phyloP scores from a whole-genome alignment of 306 rosid genomes.

The Dalbergia cultrata region DNA sequence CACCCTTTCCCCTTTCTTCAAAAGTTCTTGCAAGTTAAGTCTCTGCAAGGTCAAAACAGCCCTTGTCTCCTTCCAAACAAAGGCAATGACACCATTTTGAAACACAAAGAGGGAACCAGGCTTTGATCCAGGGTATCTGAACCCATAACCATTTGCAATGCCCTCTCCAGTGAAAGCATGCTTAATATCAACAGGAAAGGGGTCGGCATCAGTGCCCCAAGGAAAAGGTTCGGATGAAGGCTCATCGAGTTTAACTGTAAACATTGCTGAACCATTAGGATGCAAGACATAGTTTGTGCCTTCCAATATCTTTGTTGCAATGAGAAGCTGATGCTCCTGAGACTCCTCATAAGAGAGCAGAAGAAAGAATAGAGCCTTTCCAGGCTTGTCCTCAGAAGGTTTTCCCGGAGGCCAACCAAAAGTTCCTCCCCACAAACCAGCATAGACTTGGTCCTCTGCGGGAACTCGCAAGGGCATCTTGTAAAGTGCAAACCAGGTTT shows the following conservation, averaged over 20 bases:
- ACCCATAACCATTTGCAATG: slow-evolving; percentile 90
- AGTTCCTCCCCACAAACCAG: slow-evolving; percentile 93
- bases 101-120: slow-evolving; percentile 81
- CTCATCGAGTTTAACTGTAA: slow-evolving; percentile 67
- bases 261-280: slow-evolving; percentile 94
- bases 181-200: slow-evolving; percentile 54
- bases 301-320: slow-evolving; percentile 87
- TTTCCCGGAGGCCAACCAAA: slow-evolving; percentile 93
- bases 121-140: slow-evolving; percentile 84
- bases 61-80: slow-evolving; percentile 84
- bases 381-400: slow-evolving; percentile 76
- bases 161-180: slow-evolving; percentile 77
- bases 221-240: slow-evolving; percentile 79
- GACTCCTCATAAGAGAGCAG: slow-evolving; percentile 82
- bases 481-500: slow-evolving; percentile 79
- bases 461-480: slow-evolving; percentile 72
- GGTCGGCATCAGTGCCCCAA: slow-evolving; percentile 64
- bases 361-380: slow-evolving; percentile 80
- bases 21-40: slow-evolving; percentile 71
- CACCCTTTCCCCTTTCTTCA: slow-evolving; percentile 78
- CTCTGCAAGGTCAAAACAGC: slow-evolving; percentile 78
- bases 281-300: slow-evolving; percentile 84
- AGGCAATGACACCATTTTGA: slow-evolving; percentile 74
- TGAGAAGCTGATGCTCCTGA: slow-evolving; percentile 59
- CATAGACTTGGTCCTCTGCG: slow-evolving; percentile 61